Percentiles rank a stretch among this genome's conserved stretches.
These are phyloP conservation scores for Solanum chiquidenum DNA, from an alignment of 257 asterid species.

Conservation along the genomic window DNA sequence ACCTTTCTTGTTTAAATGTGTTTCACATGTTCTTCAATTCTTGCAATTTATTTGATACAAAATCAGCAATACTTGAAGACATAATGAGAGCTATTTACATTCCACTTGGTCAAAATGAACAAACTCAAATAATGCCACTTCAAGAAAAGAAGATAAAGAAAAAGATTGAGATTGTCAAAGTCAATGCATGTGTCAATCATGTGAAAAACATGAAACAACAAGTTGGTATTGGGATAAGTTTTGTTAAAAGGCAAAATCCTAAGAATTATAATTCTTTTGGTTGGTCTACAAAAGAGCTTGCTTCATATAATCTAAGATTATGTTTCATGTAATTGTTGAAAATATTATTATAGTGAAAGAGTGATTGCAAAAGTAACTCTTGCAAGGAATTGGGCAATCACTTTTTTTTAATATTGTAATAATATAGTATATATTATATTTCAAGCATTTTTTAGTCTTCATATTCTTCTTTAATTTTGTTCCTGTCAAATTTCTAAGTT, in stretches of 20 bases:
- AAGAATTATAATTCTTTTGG: not conserved
- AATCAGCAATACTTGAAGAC: conserved; percentile 29
- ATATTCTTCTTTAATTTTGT: not conserved
- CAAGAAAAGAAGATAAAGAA: not conserved
- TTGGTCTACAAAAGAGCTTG: not conserved
- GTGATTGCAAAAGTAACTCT: not conserved
- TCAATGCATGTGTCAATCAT: not conserved
- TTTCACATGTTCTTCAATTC: conserved; percentile 51
- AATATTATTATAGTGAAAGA: not conserved
- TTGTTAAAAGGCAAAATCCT: not conserved
- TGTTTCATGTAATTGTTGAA: not conserved
- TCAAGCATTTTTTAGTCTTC: not conserved
- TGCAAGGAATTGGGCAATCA: not conserved
- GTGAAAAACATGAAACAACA: not conserved
- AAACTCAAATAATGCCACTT: not conserved
- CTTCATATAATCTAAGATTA: not conserved
- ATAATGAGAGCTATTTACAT: conserved; percentile 39
- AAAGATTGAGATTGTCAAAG: not conserved
- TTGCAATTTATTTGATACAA: conserved; percentile 28
- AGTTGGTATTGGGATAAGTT: not conserved
- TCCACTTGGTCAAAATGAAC: conserved; percentile 14
- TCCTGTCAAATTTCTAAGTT: not conserved
- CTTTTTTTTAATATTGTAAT: not conserved
- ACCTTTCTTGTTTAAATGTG: conserved; percentile 36
- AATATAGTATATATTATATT: not conserved